Evolutionary conservation across 202 grass and related monocot genomes (phyloP), one percentile per base, ranked within the genome.

Genomic region (Dendrocalamus latiflorus): DNA sequence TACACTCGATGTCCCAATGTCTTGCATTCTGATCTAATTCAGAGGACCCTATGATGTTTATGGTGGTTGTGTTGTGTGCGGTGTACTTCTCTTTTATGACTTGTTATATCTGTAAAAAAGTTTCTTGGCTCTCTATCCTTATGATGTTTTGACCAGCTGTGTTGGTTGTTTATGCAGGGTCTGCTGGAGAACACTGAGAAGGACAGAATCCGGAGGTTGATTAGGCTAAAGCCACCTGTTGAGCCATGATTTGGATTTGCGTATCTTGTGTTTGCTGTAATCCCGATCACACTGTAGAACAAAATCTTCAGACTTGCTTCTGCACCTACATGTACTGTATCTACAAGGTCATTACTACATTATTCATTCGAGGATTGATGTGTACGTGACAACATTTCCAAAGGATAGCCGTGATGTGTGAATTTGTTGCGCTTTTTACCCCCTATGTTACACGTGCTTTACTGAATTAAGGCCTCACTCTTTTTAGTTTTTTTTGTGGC

Each of bases 131-230:
- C 13, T 2, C 50, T 82, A 8, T 62, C n/a, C n/a, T 30, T 68
- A 53, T 15, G 28, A 26, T 36, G 5, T 30, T 72, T 44, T 82
- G 58, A 78, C 8, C 75, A 48, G 9, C 51, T 83, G 24, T 78
- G 16, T 66, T n/a, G n/a, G n/a, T 37, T 63, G 71, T 6, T 85
- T 22, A n/a, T n/a, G n/a, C 74, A 95, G 93, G 95, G 95, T 16
- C 24, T 88, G 87, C 81, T 98, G 15, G 93, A 95, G 79, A 95
- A 95, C 81, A 93, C 91, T 0, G 93, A 98, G 56, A 95, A 95
- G 60, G 95, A 95, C 77, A 83, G 93, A 69, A 74, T 98, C 28
- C 63, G 86, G 68, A 95, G 89, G 87, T 84, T 98, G 65, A 95
- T 95, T 59, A 91, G 93, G 78, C 81, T 95, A 33, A 98, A 91